These are phyloP conservation scores for Polytrichum formosum DNA, from an alignment of 225 moss, liverwort and hornwort species.

Conservation along the genomic window DNA sequence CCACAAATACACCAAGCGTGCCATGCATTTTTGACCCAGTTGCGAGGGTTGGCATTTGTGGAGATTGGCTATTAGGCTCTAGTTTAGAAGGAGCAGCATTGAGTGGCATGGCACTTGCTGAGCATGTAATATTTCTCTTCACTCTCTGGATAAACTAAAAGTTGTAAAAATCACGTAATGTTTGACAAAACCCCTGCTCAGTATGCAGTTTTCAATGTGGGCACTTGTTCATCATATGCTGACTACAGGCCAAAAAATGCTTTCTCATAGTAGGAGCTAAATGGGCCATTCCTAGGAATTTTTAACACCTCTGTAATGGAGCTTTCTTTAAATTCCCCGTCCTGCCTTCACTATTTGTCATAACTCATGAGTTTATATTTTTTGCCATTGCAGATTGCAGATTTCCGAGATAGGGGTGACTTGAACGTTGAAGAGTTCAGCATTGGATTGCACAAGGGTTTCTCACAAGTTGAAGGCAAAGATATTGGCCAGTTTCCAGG, in stretches of 20 bases:
- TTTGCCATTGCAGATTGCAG: constrained; percentile 41
- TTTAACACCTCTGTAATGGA: no score
- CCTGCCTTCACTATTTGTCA: no score
- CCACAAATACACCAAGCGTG: constrained; percentile 75
- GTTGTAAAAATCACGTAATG: neutral
- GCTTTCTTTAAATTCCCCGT: no score
- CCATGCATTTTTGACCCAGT: constrained; percentile 92
- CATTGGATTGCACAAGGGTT: constrained; percentile 52
- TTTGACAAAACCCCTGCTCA: neutral
- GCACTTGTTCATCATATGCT: neutral
- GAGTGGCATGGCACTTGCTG: constrained; percentile 90
- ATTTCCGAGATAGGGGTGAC: constrained; percentile 58
- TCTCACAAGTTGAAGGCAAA: constrained; percentile 49
- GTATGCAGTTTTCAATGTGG: neutral
- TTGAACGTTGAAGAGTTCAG: constrained; percentile 58
- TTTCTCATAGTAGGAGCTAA: no score
- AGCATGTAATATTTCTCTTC: constrained; percentile 52
- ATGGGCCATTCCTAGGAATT: no score
- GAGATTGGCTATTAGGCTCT: constrained; percentile 94
- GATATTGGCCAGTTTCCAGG: constrained; percentile 70
- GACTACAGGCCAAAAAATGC: neutral
- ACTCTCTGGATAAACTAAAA: no score
- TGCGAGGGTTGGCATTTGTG: constrained; percentile 87
- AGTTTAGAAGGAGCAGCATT: constrained; percentile 94
- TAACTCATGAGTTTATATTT: neutral